Evolutionary conservation across 371 early-diverging fungal genomes (phyloP).

Genomic region (Mucor racemosus): DNA sequence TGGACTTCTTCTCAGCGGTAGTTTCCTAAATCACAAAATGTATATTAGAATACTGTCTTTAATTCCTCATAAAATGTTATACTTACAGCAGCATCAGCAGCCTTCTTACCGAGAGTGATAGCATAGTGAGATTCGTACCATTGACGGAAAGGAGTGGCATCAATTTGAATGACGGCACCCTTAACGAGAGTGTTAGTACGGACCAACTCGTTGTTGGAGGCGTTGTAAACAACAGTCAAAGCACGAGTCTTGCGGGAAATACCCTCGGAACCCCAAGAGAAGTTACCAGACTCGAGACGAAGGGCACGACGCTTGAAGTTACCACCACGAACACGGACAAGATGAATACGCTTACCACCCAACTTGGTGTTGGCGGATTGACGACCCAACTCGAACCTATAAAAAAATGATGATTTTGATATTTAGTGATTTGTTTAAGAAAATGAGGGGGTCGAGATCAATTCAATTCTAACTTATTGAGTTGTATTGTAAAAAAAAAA

Average conservation of each 20-base stretch:
- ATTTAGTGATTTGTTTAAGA: neutral
- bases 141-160: slow-evolving; percentile 99
- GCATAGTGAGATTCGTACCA: slow-evolving; percentile 98
- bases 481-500: neutral
- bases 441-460: neutral
- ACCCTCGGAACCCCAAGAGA: slow-evolving; percentile 97
- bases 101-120: slow-evolving; percentile 87
- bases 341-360: slow-evolving; percentile 94
- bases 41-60: neutral
- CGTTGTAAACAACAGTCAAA: slow-evolving; percentile 98
- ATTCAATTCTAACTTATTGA: neutral
- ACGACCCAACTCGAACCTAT: slow-evolving; percentile 98
- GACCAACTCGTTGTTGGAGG: slow-evolving; percentile 99
- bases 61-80: neutral
- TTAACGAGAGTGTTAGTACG: slow-evolving; percentile 99
- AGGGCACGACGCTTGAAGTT: slow-evolving; percentile 99
- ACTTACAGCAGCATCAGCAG: slow-evolving; percentile 68
- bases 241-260: slow-evolving; percentile 96
- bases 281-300: slow-evolving; percentile 97
- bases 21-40: slow-evolving; percentile 54
- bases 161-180: slow-evolving; percentile 98
- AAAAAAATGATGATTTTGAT: neutral
- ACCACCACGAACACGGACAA: slow-evolving; percentile 98
- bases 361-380: slow-evolving; percentile 98
- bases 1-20: slow-evolving; percentile 84